phyloP scores from a whole-genome alignment of 129 eudicot species.

The Tagetes patula region DNA sequence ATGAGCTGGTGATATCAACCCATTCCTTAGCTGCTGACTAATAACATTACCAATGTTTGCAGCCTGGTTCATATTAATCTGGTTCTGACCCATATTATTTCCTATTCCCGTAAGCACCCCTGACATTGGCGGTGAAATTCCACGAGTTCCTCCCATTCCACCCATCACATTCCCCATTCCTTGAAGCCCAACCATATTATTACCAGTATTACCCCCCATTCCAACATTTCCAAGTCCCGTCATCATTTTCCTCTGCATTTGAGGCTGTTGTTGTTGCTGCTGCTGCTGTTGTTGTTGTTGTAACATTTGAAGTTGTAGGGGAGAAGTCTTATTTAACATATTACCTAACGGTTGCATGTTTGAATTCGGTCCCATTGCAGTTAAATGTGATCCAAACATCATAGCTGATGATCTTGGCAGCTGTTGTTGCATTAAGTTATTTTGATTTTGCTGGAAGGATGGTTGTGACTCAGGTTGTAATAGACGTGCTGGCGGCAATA shows the following conservation, averaged over 20 bases:
- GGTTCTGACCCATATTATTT: slow-evolving; percentile 56
- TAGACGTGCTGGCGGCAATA: slow-evolving; percentile 50
- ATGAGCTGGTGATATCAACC: slow-evolving; percentile 47
- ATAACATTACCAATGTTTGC: slow-evolving; percentile 58
- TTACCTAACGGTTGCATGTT: slow-evolving; percentile 77
- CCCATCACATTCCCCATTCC: slow-evolving; percentile 71
- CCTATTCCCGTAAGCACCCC: slow-evolving; percentile 59
- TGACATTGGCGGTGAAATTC: slow-evolving; percentile 67
- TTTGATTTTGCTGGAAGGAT: slow-evolving; percentile 53
- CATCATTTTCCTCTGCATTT: slow-evolving; percentile 80
- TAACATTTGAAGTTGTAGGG: slow-evolving; percentile 51
- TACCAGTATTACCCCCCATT: slow-evolving; percentile 65
- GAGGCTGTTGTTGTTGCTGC: slow-evolving; percentile 51
- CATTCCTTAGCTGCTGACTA: slow-evolving; percentile 60
- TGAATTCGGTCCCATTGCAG: slow-evolving; percentile 59
- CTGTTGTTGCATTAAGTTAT: slow-evolving; percentile 56
- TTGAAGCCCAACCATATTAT: slow-evolving; percentile 76
- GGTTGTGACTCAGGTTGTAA: slow-evolving; percentile 55
- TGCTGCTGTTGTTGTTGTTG: slow-evolving; percentile 43
- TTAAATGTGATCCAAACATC: slow-evolving; percentile 62
- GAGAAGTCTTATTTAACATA: slow-evolving; percentile 60
- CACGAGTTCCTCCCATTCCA: slow-evolving; percentile 66
- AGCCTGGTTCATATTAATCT: slow-evolving; percentile 56
- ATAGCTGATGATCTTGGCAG: slow-evolving; percentile 63
- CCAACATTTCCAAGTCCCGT: slow-evolving; percentile 71